Evolutionary conservation across 164 flowering plant genomes (phyloP).

Genomic region (Protea cynaroides): DNA sequence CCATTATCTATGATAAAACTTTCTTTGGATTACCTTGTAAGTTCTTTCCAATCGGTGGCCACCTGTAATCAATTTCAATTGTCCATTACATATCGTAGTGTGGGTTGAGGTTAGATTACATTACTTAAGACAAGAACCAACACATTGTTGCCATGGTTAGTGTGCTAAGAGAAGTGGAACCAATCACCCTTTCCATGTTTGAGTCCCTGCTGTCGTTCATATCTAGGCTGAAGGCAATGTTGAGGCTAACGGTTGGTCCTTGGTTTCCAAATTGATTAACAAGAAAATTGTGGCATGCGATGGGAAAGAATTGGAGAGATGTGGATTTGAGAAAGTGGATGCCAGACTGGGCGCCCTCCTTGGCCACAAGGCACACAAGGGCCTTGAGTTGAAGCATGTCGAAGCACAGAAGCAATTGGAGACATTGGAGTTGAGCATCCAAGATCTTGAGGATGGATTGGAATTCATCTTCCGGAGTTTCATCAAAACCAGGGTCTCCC

Average conservation of each 20-base stretch:
- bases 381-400: background rate
- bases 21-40: too few relatives aligned
- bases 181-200: constrained; percentile 11
- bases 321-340: background rate
- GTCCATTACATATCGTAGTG: too few relatives aligned
- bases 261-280: background rate
- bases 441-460: constrained; percentile 19
- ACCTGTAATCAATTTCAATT: too few relatives aligned
- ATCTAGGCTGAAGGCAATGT: constrained; percentile 8
- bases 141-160: background rate
- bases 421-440: constrained; percentile 7
- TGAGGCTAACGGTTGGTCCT: constrained; percentile 2
- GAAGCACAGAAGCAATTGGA: background rate
- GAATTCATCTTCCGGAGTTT: constrained; percentile 23
- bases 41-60: too few relatives aligned
- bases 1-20: too few relatives aligned
- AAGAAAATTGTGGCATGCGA: background rate
- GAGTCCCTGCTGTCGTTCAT: constrained; percentile 3
- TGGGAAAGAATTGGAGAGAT: background rate
- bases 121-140: background rate
- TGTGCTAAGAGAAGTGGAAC: constrained; percentile 21
- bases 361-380: background rate
- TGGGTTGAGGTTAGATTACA: too few relatives aligned
- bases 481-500: constrained; percentile 29
- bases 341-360: background rate